Conservation (phyloP, 139 green algal species). For the Coelastrella sp. region DNA sequence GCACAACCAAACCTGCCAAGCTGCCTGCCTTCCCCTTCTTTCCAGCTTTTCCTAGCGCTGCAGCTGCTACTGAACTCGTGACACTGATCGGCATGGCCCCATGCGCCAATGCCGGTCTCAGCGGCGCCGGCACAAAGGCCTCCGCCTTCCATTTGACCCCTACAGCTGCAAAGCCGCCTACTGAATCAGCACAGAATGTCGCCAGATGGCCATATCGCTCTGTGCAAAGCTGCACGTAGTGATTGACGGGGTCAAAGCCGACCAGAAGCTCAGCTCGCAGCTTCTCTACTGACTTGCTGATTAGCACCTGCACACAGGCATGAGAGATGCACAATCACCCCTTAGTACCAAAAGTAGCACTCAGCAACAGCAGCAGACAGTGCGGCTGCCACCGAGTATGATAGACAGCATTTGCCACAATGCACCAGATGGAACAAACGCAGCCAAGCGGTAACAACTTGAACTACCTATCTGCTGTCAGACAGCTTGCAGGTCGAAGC, state of each 20-base stretch:
- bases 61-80: neutral
- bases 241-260: slow-evolving; percentile 79
- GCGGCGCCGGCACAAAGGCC: slow-evolving; percentile 54
- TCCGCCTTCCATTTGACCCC: slow-evolving; percentile 73
- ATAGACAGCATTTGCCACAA: too few species aligned
- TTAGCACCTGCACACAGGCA: slow-evolving; percentile 52
- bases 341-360: neutral
- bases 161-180: slow-evolving; percentile 62
- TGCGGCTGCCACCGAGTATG: too few species aligned
- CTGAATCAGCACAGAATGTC: slow-evolving; percentile 68
- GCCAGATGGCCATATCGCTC: slow-evolving; percentile 68
- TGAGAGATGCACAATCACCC: neutral
- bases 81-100: slow-evolving; percentile 33
- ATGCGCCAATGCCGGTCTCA: slow-evolving; percentile 60
- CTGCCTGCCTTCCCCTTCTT: neutral
- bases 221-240: slow-evolving; percentile 61
- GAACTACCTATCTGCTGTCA: too few species aligned
- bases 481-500: too few species aligned
- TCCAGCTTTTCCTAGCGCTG: slow-evolving; percentile 10
- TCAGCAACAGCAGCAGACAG: neutral
- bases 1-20: neutral
- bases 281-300: slow-evolving; percentile 43
- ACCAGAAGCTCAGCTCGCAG: slow-evolving; percentile 82
- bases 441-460: too few species aligned
- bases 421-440: too few species aligned